Percentiles rank a stretch among this genome's conserved stretches.
These are phyloP conservation scores for Gloeopeniophorella convolvens DNA, from an alignment of 768 basidiomycete genomes.

Conservation along the genomic window DNA sequence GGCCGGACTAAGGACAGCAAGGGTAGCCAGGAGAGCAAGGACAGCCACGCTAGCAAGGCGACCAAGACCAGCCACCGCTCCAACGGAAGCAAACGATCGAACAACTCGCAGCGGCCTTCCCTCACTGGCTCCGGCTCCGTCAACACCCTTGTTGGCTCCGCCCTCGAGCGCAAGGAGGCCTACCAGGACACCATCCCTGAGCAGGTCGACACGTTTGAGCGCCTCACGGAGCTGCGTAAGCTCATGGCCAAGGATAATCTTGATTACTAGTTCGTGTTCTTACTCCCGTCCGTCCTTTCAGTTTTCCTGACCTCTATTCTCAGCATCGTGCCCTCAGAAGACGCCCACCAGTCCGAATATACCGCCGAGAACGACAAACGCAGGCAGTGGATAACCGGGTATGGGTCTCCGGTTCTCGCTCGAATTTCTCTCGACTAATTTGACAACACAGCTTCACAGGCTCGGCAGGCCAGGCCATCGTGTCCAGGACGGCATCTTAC, in stretches of 20 bases:
- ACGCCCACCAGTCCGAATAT: slow-evolving; percentile 81
- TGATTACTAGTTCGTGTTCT: slow-evolving; percentile 19
- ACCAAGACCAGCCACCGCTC: slow-evolving; percentile 17
- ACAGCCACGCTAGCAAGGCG: slow-evolving; percentile 2
- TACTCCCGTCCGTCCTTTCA: background rate
- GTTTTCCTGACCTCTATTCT: background rate
- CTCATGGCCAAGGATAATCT: slow-evolving; percentile 21
- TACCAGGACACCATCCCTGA: slow-evolving; percentile 22
- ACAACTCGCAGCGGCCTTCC: slow-evolving; percentile 15
- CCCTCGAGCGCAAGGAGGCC: slow-evolving; percentile 21
- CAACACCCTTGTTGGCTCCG: slow-evolving; percentile 23
- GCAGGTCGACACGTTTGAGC: slow-evolving; percentile 19
- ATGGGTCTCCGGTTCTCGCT: slow-evolving; percentile 22
- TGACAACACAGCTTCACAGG: slow-evolving; percentile 48
- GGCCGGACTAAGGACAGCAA: slow-evolving; percentile 8
- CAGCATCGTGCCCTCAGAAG: slow-evolving; percentile 72
- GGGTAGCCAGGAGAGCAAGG: background rate
- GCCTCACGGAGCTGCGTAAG: slow-evolving; percentile 18
- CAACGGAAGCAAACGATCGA: slow-evolving; percentile 12
- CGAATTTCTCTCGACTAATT: background rate
- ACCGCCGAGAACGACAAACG: slow-evolving; percentile 72
- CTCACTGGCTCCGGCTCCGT: slow-evolving; percentile 17
- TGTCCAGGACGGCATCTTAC: slow-evolving; percentile 62
- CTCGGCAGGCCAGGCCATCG: slow-evolving; percentile 63
- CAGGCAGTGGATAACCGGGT: slow-evolving; percentile 74